These are phyloP conservation scores for Boletellus sp. DNA, from an alignment of 768 basidiomycete genomes.

Conservation along the genomic window DNA sequence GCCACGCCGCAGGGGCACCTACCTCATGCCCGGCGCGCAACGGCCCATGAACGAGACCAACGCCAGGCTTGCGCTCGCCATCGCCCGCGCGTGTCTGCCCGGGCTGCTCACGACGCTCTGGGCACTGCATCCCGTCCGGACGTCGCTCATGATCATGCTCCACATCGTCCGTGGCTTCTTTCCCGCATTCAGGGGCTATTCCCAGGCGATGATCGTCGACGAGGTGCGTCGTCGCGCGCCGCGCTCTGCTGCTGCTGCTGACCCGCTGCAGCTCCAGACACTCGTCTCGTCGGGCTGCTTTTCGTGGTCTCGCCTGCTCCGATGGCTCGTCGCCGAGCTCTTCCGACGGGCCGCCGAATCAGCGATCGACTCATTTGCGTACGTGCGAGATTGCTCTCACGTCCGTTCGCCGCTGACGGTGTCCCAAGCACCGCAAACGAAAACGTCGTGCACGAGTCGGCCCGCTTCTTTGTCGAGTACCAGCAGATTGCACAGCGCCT, in stretches of 20 bases:
- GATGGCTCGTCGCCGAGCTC: conserved; percentile 60
- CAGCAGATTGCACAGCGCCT: conserved; percentile 76
- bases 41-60: conserved; percentile 59
- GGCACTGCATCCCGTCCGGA: conserved; percentile 63
- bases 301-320: conserved; percentile 61
- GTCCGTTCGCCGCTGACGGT: conserved; percentile 5
- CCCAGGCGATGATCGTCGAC: conserved; percentile 82
- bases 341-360: conserved; percentile 61
- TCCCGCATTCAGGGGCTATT: conserved; percentile 81
- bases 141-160: conserved; percentile 65
- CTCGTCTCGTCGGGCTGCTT: conserved; percentile 68
- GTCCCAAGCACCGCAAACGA: conserved; percentile 62
- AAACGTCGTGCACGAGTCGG: conserved; percentile 66
- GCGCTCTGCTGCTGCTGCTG: too few relatives aligned
- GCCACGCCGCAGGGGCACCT: conserved; percentile 41
- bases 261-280: conserved; percentile 54
- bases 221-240: conserved; percentile 61
- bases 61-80: conserved; percentile 51
- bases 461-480: conserved; percentile 71
- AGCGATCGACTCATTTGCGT: conserved; percentile 70
- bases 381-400: conserved; percentile 34
- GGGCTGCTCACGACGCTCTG: conserved; percentile 51
- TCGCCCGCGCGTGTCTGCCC: conserved; percentile 50
- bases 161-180: conserved; percentile 72
- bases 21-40: conserved; percentile 64